A percentile compares a stretch with the other conserved stretches of the same genome.
Evolutionary conservation across 192 early-diverging fungal species (phyloP).

Genomic region (Thamnidium elegans): DNA sequence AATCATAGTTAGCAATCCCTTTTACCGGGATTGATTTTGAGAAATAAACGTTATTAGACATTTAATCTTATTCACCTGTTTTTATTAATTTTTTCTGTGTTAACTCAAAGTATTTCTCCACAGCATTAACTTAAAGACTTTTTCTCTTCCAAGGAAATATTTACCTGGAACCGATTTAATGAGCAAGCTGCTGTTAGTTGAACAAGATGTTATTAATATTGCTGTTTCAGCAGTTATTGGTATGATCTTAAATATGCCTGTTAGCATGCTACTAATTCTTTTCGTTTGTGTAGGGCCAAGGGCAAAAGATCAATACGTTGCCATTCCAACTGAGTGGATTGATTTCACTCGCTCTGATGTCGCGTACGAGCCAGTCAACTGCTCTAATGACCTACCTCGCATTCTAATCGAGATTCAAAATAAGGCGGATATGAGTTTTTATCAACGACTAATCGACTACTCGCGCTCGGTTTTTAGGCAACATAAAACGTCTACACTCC

Average conservation of each 20-base stretch:
- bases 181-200: neutral
- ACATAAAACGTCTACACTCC: neutral
- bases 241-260: neutral
- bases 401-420: constrained; percentile 2
- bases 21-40: too few relatives aligned
- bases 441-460: too few relatives aligned
- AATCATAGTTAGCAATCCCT: too few relatives aligned
- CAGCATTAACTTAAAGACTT: neutral
- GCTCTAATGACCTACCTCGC: neutral
- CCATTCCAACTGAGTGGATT: neutral
- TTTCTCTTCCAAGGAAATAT: neutral
- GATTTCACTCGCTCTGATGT: neutral
- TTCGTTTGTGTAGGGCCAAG: neutral
- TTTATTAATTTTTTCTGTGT: too few relatives aligned
- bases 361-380: neutral
- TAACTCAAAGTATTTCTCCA: too few relatives aligned
- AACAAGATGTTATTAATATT: neutral
- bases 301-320: neutral
- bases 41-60: too few relatives aligned
- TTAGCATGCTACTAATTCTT: neutral
- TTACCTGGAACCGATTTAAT: constrained; percentile 1
- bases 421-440: neutral
- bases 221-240: neutral
- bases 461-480: neutral
- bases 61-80: too few relatives aligned